Percentiles rank a stretch among this genome's conserved stretches.
Conservation (phyloP, 78 protist genomes). For the Dictyostelium intermedium region DNA sequence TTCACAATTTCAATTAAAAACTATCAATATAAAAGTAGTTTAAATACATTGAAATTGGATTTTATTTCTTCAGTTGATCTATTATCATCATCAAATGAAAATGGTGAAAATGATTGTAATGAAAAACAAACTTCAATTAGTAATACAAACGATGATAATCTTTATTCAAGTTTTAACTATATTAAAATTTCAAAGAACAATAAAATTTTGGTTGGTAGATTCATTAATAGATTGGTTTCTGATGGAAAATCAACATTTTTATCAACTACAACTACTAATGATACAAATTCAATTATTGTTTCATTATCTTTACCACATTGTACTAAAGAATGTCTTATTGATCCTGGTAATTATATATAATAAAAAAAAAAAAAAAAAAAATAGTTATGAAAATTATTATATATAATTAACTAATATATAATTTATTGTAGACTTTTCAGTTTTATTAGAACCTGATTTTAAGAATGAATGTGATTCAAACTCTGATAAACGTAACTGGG, state of each 20-base stretch:
- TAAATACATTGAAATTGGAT: constrained; percentile 4
- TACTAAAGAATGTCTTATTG: background rate
- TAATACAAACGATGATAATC: background rate
- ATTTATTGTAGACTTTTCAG: background rate
- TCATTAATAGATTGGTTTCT: background rate
- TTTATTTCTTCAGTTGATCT: background rate
- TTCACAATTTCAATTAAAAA: background rate
- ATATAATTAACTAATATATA: no score
- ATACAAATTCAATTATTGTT: background rate
- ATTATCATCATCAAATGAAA: background rate
- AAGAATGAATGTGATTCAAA: background rate
- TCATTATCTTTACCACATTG: background rate
- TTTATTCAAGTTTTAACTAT: background rate
- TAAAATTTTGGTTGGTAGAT: background rate
- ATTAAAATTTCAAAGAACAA: background rate
- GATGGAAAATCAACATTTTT: background rate
- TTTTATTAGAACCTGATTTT: background rate
- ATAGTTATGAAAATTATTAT: no score
- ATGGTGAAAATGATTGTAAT: background rate
- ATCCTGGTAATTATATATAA: background rate
- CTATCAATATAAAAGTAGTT: background rate
- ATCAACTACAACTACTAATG: background rate
- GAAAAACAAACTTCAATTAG: background rate
- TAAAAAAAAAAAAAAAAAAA: no score
- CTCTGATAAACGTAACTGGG: background rate